A percentile compares a stretch with the other conserved stretches of the same genome.
Evolutionary conservation across 179 eudicot species (phyloP).

Genomic region (Drosera spatulata): DNA sequence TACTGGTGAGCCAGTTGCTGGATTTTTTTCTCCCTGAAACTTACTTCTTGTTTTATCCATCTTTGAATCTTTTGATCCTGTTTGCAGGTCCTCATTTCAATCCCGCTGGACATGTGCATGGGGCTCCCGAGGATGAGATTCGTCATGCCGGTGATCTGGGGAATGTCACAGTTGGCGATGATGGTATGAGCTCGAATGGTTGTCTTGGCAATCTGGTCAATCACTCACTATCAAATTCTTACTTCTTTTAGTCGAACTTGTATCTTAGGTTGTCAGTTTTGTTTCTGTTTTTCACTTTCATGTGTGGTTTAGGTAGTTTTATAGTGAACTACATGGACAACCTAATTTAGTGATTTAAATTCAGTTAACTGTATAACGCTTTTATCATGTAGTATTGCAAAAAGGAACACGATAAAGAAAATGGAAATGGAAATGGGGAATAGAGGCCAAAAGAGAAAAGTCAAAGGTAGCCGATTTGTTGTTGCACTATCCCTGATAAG

Average conservation of each 20-base stretch:
- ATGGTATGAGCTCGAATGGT: constrained; percentile 23
- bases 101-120: constrained; percentile 45
- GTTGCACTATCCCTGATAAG: no score
- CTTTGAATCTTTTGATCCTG: neutral
- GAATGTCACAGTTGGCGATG: constrained; percentile 34
- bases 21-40: neutral
- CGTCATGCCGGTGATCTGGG: constrained; percentile 64
- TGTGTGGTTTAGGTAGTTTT: no score
- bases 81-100: constrained; percentile 46
- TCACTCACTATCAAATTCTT: neutral
- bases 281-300: no score
- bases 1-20: constrained; percentile 22
- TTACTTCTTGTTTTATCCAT: neutral
- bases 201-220: neutral
- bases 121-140: constrained; percentile 13
- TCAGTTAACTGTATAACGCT: no score
- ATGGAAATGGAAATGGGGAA: no score
- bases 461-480: no score
- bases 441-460: no score
- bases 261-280: neutral
- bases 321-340: no score
- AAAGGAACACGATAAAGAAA: no score
- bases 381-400: no score
- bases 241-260: neutral
- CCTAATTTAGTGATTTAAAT: no score